Percentiles rank a stretch among this genome's conserved stretches.
These are phyloP conservation scores for Prunus mongolica DNA, from an alignment of 306 rosid genomes.

Conservation along the genomic window DNA sequence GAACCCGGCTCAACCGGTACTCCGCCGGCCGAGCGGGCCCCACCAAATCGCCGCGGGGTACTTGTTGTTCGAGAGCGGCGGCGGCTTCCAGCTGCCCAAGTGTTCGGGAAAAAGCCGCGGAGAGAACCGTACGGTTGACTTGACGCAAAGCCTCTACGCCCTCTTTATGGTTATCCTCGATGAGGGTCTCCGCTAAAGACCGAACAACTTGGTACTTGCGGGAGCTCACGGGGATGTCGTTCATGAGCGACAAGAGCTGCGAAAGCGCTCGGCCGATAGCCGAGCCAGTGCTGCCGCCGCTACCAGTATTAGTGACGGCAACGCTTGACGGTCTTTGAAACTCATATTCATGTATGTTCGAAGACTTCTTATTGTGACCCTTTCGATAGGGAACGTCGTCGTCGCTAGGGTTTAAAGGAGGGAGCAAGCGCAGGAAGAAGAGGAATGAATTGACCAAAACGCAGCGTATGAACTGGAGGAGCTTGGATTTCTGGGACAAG, in stretches of 20 bases:
- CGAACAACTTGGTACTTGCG: conserved; percentile 72
- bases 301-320: not conserved
- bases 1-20: conserved; percentile 11
- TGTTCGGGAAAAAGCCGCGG: conserved; percentile 50
- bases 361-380: not conserved
- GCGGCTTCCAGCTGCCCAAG: conserved; percentile 44
- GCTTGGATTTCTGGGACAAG: conserved; percentile 31
- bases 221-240: conserved; percentile 64
- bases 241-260: conserved; percentile 51
- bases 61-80: not conserved
- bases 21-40: conserved; percentile 15
- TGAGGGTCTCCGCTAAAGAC: conserved; percentile 55
- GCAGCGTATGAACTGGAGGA: conserved; percentile 48
- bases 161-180: conserved; percentile 48
- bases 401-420: conserved; percentile 21
- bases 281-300: conserved; percentile 19
- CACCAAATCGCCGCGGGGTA: not conserved
- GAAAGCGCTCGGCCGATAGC: conserved; percentile 64
- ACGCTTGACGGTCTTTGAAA: not conserved
- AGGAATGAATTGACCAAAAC: conserved; percentile 25
- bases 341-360: not conserved
- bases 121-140: conserved; percentile 49
- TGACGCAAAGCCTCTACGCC: conserved; percentile 43
- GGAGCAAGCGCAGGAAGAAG: conserved; percentile 51
- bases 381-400: conserved; percentile 8